A percentile compares a stretch with the other conserved stretches of the same genome.
These are phyloP conservation scores for Alternaria gansuensis DNA, from an alignment of 2,329 filamentous ascomycete species.

Conservation along the genomic window DNA sequence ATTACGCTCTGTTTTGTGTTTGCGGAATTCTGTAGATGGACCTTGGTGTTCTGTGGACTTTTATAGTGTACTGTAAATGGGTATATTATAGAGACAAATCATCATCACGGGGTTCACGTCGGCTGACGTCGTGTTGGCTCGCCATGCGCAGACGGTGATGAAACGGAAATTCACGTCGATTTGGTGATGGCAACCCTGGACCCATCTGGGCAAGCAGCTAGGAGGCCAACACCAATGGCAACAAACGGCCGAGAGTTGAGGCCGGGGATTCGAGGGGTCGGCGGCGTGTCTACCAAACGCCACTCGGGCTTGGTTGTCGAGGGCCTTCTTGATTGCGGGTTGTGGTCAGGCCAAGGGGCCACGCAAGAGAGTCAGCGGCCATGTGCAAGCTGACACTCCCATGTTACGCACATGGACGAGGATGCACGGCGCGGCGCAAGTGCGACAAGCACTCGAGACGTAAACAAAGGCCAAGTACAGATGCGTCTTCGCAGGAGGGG, in stretches of 20 bases:
- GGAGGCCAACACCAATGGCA: neutral
- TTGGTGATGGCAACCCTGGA: neutral
- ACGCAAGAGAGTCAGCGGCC: slow-evolving; percentile 5
- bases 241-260: neutral
- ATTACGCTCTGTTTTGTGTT: no score
- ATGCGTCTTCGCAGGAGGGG: neutral
- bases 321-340: slow-evolving; percentile 1
- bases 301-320: neutral
- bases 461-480: neutral
- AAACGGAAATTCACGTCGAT: neutral
- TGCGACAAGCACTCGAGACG: neutral
- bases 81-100: neutral
- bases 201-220: neutral
- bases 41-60: no score
- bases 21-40: no score
- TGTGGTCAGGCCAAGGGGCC: slow-evolving; percentile 5
- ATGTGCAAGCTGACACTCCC: neutral
- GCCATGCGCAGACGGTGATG: slow-evolving; percentile 1
- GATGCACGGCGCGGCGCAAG: slow-evolving; percentile 6
- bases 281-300: neutral
- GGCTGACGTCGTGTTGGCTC: neutral
- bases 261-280: neutral
- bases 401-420: neutral
- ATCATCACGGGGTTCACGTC: neutral
- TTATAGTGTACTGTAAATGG: no score